phyloP scores from a whole-genome alignment of 768 basidiomycete genomes.

The Boletus rex-veris region DNA sequence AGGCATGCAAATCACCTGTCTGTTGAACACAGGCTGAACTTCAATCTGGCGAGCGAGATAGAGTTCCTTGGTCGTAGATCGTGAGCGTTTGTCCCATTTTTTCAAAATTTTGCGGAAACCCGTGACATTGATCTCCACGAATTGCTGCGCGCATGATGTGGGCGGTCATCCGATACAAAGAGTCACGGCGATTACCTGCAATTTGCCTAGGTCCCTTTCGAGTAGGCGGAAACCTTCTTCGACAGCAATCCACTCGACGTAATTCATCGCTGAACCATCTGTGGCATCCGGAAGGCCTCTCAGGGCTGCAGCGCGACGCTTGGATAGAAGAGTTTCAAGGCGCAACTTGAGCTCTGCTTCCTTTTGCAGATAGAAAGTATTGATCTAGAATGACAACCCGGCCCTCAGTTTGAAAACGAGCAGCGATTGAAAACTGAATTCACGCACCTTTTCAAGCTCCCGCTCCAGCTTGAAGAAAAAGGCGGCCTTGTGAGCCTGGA shows the following conservation, averaged over 20 bases:
- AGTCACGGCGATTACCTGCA: slow-evolving; percentile 61
- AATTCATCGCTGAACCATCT: slow-evolving; percentile 52
- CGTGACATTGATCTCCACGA: slow-evolving; percentile 94
- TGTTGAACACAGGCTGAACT: slow-evolving; percentile 96
- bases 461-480: slow-evolving; percentile 99
- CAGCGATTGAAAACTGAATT: slow-evolving; percentile 1
- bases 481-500: slow-evolving; percentile 92
- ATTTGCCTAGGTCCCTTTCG: slow-evolving; percentile 90
- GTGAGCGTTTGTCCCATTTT: slow-evolving; percentile 97
- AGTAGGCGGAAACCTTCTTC: slow-evolving; percentile 95
- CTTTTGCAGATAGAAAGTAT: slow-evolving; percentile 95
- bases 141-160: slow-evolving; percentile 58
- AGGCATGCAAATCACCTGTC: slow-evolving; percentile 59
- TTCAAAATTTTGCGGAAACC: slow-evolving; percentile 97
- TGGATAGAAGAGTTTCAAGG: slow-evolving; percentile 89
- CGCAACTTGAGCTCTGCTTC: slow-evolving; percentile 92
- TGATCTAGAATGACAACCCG: slow-evolving; percentile 63
- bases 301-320: slow-evolving; percentile 80
- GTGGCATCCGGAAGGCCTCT: slow-evolving; percentile 64
- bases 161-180: slow-evolving; percentile 9
- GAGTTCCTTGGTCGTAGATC: slow-evolving; percentile 91
- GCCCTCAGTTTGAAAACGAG: slow-evolving; percentile 1
- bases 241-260: slow-evolving; percentile 93
- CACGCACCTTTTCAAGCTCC: slow-evolving; percentile 88
- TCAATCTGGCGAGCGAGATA: slow-evolving; percentile 96